Percentiles rank a stretch among this genome's conserved stretches.
Evolutionary conservation across 1,284 basidiomycete species (phyloP).

Genomic region (Tilletia walkeri): DNA sequence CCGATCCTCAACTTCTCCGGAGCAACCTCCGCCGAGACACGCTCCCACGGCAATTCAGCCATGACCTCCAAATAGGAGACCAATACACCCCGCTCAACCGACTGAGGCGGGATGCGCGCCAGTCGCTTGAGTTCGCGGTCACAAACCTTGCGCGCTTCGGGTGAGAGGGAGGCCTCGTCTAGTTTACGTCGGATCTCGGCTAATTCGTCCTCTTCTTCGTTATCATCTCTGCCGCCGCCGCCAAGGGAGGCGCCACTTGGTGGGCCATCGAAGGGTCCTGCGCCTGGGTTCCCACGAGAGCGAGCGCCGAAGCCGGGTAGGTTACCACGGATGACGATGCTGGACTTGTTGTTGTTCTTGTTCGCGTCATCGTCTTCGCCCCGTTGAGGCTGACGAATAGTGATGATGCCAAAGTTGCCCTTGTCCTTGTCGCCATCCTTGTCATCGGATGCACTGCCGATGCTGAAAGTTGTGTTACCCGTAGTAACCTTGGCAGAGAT

Average conservation of each 20-base stretch:
- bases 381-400: conserved; percentile 33
- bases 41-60: conserved; percentile 55
- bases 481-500: conserved; percentile 45
- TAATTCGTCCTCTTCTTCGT: conserved; percentile 51
- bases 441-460: conserved; percentile 20
- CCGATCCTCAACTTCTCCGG: conserved; percentile 9
- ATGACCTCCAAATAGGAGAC: conserved; percentile 56
- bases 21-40: conserved; percentile 7
- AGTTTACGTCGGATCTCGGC: conserved; percentile 45
- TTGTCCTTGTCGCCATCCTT: conserved; percentile 19
- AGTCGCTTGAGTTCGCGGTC: conserved; percentile 54
- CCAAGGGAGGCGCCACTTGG: conserved; percentile 22
- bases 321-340: conserved; percentile 31
- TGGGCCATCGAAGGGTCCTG: not conserved
- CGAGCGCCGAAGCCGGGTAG: conserved; percentile 19
- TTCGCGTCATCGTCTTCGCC: conserved; percentile 20
- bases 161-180: conserved; percentile 38
- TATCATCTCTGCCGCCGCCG: conserved; percentile 28
- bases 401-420: conserved; percentile 35
- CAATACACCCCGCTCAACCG: conserved; percentile 53
- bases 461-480: conserved; percentile 27
- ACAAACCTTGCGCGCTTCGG: conserved; percentile 51
- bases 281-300: conserved; percentile 20
- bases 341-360: conserved; percentile 24
- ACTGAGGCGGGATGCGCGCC: conserved; percentile 50